A percentile compares a stretch with the other conserved stretches of the same genome.
These are phyloP conservation scores for Dicorynia guianensis DNA, from an alignment of 306 rosid species.

Conservation along the genomic window DNA sequence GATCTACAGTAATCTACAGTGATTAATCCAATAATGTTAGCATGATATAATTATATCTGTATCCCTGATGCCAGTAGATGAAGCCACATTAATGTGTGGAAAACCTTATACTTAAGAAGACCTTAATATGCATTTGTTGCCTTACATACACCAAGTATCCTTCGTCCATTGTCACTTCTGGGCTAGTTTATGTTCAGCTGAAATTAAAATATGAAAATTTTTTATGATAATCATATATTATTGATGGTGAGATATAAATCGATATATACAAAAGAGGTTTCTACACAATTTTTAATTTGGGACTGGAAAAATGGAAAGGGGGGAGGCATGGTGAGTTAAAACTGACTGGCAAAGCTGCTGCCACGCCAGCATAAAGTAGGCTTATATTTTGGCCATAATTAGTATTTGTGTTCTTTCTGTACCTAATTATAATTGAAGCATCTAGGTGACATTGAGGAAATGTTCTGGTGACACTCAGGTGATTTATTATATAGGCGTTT, in stretches of 20 bases:
- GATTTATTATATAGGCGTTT: not conserved
- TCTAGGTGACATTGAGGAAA: conserved; percentile 7
- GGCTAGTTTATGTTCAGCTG: not conserved
- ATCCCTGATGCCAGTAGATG: not conserved
- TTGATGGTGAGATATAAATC: not conserved
- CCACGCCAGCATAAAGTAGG: conserved; percentile 4
- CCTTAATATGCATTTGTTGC: not conserved
- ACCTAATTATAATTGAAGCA: not conserved
- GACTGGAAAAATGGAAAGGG: conserved; percentile 8
- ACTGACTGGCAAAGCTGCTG: not conserved
- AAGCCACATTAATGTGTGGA: not conserved
- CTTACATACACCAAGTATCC: not conserved
- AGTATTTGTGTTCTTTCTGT: not conserved
- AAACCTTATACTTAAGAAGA: not conserved
- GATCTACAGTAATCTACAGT: not conserved
- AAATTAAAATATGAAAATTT: not conserved
- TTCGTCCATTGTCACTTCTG: not conserved
- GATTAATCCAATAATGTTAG: not conserved
- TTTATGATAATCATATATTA: not conserved
- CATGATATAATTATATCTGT: not conserved
- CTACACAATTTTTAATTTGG: conserved; percentile 2
- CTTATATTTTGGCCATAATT: conserved; percentile 27
- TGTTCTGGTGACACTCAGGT: not conserved
- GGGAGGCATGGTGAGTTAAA: conserved; percentile 15
- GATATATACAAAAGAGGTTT: not conserved